Conservation (phyloP, 2,329 filamentous ascomycete species). For the Thelonectria rubi region DNA sequence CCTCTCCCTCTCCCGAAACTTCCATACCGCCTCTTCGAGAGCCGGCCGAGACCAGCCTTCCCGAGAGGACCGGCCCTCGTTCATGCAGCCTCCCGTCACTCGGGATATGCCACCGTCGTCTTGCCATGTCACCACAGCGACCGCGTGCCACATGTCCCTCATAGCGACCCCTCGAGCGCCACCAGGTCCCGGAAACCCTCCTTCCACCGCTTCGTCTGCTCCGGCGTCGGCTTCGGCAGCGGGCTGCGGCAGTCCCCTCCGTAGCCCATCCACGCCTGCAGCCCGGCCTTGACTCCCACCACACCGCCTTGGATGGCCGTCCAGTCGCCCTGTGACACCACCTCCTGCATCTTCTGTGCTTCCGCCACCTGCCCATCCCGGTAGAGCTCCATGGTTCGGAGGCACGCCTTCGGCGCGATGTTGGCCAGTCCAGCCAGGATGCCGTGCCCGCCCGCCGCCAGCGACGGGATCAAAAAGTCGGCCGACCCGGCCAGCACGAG, state of each 20-base stretch:
- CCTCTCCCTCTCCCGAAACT: no score
- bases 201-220: constrained; percentile 61
- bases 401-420: constrained; percentile 73
- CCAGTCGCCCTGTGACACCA: constrained; percentile 76
- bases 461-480: constrained; percentile 75
- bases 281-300: constrained; percentile 74
- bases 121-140: constrained; percentile 18
- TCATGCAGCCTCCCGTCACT: constrained; percentile 6
- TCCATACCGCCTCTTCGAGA: constrained; percentile 4
- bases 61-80: neutral
- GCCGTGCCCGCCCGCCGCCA: constrained; percentile 74
- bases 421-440: constrained; percentile 79
- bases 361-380: constrained; percentile 64
- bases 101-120: constrained; percentile 15
- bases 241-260: constrained; percentile 59
- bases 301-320: constrained; percentile 76
- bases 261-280: constrained; percentile 74
- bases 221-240: constrained; percentile 55
- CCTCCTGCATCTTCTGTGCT: constrained; percentile 70
- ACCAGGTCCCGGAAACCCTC: constrained; percentile 64
- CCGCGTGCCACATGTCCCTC: constrained; percentile 20
- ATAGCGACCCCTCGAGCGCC: constrained; percentile 60
- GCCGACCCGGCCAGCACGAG: constrained; percentile 77
- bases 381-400: constrained; percentile 69
- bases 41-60: neutral